These are phyloP conservation scores for Globisporangium spinosum DNA, from an alignment of 352 stramenopile species.

Conservation along the genomic window DNA sequence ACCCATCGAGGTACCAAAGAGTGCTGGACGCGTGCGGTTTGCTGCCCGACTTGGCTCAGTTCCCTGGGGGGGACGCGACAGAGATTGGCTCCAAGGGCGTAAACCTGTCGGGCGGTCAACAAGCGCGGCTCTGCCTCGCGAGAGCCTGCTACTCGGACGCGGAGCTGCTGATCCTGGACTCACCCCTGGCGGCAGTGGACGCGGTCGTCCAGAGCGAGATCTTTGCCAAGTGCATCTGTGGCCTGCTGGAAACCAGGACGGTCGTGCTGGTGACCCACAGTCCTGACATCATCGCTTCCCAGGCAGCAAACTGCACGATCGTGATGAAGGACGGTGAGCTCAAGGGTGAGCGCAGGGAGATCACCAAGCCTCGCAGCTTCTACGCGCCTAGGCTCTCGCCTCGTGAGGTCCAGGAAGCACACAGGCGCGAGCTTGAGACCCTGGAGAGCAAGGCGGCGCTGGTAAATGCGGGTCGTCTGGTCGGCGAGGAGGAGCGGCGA, in stretches of 20 bases:
- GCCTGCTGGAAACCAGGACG: neutral
- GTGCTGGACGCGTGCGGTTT: neutral
- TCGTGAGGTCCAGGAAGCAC: conserved; percentile 1
- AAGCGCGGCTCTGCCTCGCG: neutral
- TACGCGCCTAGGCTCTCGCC: conserved; percentile 3
- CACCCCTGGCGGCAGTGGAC: neutral
- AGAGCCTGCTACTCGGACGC: neutral
- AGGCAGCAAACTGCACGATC: neutral
- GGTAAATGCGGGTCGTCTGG: conserved; percentile 16
- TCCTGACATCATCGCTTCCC: neutral
- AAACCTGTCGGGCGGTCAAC: neutral
- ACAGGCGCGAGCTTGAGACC: neutral
- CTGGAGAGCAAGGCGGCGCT: neutral
- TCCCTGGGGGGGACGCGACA: neutral
- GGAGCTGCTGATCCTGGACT: neutral
- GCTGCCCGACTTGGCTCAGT: neutral
- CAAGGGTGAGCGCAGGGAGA: neutral
- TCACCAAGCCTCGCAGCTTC: conserved; percentile 5
- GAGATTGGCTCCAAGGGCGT: neutral
- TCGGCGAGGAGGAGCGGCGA: conserved; percentile 37
- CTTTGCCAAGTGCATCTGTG: neutral
- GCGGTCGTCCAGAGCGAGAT: neutral
- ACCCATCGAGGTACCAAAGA: neutral
- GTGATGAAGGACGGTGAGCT: neutral
- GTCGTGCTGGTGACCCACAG: neutral